A percentile compares a stretch with the other conserved stretches of the same genome.
phyloP scores from a whole-genome alignment of 1,284 basidiomycete genomes.

The Puccinia coronata region DNA sequence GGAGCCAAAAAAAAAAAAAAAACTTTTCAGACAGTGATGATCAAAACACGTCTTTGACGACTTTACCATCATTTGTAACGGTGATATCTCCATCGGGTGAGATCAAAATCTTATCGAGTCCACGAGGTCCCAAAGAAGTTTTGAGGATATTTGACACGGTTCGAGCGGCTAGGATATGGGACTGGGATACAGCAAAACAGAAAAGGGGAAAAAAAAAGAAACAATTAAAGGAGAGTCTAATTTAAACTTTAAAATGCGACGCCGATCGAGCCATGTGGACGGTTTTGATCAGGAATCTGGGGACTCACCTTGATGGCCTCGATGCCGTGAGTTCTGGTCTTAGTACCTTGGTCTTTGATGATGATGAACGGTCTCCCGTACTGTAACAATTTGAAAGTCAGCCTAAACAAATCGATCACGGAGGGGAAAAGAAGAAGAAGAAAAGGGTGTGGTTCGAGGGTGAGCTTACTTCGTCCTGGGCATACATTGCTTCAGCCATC shows the following conservation, averaged over 20 bases:
- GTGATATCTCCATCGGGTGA: conserved; percentile 98
- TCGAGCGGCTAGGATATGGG: conserved; percentile 88
- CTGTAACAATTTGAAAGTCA: conserved; percentile 60
- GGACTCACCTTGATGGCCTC: conserved; percentile 87
- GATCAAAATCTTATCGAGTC: conserved; percentile 98
- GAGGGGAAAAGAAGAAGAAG: background rate
- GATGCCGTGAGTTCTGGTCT: conserved; percentile 88
- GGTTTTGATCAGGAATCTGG: background rate
- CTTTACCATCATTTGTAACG: conserved; percentile 87
- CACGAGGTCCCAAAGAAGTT: conserved; percentile 91
- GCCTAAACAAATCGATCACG: background rate
- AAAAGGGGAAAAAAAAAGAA: conserved; percentile 50
- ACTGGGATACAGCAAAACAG: conserved; percentile 63
- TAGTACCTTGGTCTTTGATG: conserved; percentile 80
- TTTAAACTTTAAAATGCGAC: conserved; percentile 21
- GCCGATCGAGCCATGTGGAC: background rate
- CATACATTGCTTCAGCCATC: conserved; percentile 70
- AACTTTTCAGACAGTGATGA: background rate
- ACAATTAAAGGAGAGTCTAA: too few relatives aligned
- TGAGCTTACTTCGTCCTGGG: conserved; percentile 77
- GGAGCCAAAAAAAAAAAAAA: conserved; percentile 58
- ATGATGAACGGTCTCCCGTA: conserved; percentile 91
- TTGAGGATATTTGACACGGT: conserved; percentile 93
- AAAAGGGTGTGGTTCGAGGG: too few relatives aligned
- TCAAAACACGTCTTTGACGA: background rate